phyloP scores from a whole-genome alignment of 2,329 filamentous ascomycete genomes.

The Fusarium mexicanum region DNA sequence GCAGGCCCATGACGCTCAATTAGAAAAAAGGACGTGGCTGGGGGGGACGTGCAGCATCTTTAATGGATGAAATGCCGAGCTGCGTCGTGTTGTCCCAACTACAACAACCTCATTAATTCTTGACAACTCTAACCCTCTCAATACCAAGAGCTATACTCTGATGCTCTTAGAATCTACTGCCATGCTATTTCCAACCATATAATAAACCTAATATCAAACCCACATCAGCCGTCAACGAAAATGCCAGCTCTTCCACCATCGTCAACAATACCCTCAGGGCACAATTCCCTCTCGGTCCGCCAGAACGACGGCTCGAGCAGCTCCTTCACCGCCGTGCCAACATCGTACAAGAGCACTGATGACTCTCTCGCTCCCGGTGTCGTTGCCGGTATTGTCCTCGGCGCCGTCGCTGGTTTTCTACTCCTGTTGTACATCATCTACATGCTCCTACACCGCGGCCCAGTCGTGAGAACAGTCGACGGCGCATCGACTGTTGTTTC shows the following conservation, averaged over 20 bases:
- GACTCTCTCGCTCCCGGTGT: conserved; percentile 55
- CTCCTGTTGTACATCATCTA: conserved; percentile 63
- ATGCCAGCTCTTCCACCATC: conserved; percentile 32
- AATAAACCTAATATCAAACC: not conserved
- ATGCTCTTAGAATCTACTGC: not conserved
- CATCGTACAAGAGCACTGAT: conserved; percentile 47
- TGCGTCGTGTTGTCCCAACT: conserved; percentile 1
- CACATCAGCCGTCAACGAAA: not conserved
- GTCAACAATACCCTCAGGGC: conserved; percentile 18
- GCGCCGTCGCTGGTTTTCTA: conserved; percentile 60
- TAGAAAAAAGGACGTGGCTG: conserved; percentile 29
- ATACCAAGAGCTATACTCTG: not conserved
- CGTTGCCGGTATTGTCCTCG: conserved; percentile 57
- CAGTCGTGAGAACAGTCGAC: conserved; percentile 43
- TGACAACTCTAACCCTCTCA: not conserved
- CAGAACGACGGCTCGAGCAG: conserved; percentile 29
- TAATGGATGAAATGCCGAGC: conserved; percentile 6
- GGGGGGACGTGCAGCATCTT: conserved; percentile 25
- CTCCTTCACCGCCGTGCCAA: conserved; percentile 48
- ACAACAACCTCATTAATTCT: conserved; percentile 8
- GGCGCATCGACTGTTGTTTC: conserved; percentile 24
- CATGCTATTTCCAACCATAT: not conserved
- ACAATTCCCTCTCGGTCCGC: conserved; percentile 33
- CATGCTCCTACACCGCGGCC: conserved; percentile 57
- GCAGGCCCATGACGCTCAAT: conserved; percentile 7